phyloP scores from a whole-genome alignment of 208 protist species.

The Naegleria fowleri region DNA sequence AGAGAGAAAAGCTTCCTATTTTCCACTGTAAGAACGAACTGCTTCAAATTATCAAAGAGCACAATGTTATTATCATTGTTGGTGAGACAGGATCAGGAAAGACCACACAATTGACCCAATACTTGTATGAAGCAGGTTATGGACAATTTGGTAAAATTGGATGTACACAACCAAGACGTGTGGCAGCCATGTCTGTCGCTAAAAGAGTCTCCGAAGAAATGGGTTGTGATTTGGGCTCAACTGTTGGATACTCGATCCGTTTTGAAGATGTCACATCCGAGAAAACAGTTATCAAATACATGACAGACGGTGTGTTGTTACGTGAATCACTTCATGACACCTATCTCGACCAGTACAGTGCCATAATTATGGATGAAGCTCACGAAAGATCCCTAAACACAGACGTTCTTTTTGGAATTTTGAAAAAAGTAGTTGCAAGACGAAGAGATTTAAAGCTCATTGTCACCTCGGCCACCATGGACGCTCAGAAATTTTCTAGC shows the following conservation, averaged over 20 bases:
- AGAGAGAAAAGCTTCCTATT: slow-evolving; percentile 50
- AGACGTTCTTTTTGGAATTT: slow-evolving; percentile 93
- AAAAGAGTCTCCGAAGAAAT: slow-evolving; percentile 83
- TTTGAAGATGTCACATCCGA: slow-evolving; percentile 92
- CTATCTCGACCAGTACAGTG: slow-evolving; percentile 77
- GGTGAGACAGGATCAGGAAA: slow-evolving; percentile 84
- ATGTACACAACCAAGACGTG: slow-evolving; percentile 85
- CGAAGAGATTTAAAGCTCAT: slow-evolving; percentile 95
- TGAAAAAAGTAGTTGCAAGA: slow-evolving; percentile 71
- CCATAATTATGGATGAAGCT: slow-evolving; percentile 98
- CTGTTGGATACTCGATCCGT: slow-evolving; percentile 96
- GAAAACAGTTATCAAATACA: slow-evolving; percentile 92
- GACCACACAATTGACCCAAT: slow-evolving; percentile 52
- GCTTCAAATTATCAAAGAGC: slow-evolving; percentile 34
- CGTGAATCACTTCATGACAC: slow-evolving; percentile 89
- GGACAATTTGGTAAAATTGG: slow-evolving; percentile 53
- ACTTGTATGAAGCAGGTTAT: slow-evolving; percentile 52
- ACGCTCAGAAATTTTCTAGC: slow-evolving; percentile 87
- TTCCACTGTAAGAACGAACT: slow-evolving; percentile 30
- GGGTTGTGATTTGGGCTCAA: slow-evolving; percentile 65
- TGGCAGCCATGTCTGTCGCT: slow-evolving; percentile 87
- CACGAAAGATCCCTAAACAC: slow-evolving; percentile 94
- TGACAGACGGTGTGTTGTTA: slow-evolving; percentile 98
- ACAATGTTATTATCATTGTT: slow-evolving; percentile 33
- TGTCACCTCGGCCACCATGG: slow-evolving; percentile 98